Conservation (phyloP, 306 rosid species). For the Gastrolobium bilobum region DNA sequence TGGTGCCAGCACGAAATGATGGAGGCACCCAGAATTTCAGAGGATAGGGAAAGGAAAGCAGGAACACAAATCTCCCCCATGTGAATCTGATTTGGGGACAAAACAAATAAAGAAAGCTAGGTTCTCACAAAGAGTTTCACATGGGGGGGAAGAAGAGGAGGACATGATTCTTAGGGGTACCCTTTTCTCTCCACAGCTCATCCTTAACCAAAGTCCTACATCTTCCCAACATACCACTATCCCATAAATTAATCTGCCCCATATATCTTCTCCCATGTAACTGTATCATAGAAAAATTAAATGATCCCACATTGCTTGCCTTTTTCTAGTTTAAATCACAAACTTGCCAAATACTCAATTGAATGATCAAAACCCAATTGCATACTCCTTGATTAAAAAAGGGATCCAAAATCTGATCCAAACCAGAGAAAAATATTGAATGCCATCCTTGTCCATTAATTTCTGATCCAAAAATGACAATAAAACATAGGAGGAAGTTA, state of each 20-base stretch:
- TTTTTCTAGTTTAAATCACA: slow-evolving; percentile 6
- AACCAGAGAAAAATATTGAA: slow-evolving; percentile 42
- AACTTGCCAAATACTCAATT: slow-evolving; percentile 45
- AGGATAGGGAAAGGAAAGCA: slow-evolving; percentile 48
- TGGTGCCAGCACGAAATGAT: slow-evolving; percentile 66
- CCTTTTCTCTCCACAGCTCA: slow-evolving; percentile 81
- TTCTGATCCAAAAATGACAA: slow-evolving; percentile 35
- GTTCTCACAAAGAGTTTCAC: slow-evolving; percentile 76
- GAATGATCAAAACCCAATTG: slow-evolving; percentile 45
- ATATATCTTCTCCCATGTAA: slow-evolving; percentile 49
- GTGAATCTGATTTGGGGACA: slow-evolving; percentile 84
- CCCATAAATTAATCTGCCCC: slow-evolving; percentile 44
- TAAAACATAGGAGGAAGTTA: background rate
- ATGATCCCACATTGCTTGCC: slow-evolving; percentile 39
- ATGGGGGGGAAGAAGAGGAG: slow-evolving; percentile 67
- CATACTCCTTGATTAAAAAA: slow-evolving; percentile 32
- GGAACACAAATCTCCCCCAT: slow-evolving; percentile 68
- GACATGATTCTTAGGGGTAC: slow-evolving; percentile 63
- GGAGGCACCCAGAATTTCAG: slow-evolving; percentile 52
- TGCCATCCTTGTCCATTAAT: slow-evolving; percentile 42
- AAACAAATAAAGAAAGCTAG: slow-evolving; percentile 76
- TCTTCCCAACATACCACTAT: slow-evolving; percentile 49
- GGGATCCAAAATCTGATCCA: slow-evolving; percentile 45
- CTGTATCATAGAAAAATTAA: slow-evolving; percentile 36
- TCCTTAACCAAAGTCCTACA: slow-evolving; percentile 53